Conservation (phyloP, 2,329 filamentous ascomycete species). For the Elsinoe necatrix region DNA sequence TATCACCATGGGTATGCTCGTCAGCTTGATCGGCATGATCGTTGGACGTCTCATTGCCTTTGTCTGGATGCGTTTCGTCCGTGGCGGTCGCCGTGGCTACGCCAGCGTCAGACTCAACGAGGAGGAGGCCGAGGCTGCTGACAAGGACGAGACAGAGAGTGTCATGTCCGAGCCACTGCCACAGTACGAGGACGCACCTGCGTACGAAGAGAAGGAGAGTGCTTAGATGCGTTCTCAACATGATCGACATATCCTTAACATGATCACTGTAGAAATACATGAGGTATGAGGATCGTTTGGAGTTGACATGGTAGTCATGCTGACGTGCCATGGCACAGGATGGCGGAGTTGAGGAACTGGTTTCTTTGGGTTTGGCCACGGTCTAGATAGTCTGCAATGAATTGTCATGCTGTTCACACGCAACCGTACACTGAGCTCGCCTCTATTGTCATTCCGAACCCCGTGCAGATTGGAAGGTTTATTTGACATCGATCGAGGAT, state of each 20-base stretch:
- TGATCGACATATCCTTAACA: background rate
- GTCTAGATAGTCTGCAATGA: background rate
- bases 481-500: background rate
- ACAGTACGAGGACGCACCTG: conserved; percentile 29
- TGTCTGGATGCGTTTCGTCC: conserved; percentile 48
- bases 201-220: conserved; percentile 25
- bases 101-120: conserved; percentile 24
- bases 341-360: background rate
- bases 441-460: background rate
- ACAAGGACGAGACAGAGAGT: conserved; percentile 14
- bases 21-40: conserved; percentile 60
- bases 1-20: conserved; percentile 57
- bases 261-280: background rate
- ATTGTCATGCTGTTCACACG: background rate
- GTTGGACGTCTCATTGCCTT: conserved; percentile 55
- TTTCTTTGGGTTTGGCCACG: background rate
- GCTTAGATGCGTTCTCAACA: background rate
- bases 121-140: conserved; percentile 19
- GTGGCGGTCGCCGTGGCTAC: conserved; percentile 35
- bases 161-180: conserved; percentile 24
- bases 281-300: background rate
- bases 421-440: background rate
- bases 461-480: background rate
- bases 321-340: background rate
- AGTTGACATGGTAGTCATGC: background rate